Percentiles rank a stretch among this genome's conserved stretches.
These are phyloP conservation scores for Candolleomyces eurysporus DNA, from an alignment of 768 basidiomycete genomes.

Conservation along the genomic window DNA sequence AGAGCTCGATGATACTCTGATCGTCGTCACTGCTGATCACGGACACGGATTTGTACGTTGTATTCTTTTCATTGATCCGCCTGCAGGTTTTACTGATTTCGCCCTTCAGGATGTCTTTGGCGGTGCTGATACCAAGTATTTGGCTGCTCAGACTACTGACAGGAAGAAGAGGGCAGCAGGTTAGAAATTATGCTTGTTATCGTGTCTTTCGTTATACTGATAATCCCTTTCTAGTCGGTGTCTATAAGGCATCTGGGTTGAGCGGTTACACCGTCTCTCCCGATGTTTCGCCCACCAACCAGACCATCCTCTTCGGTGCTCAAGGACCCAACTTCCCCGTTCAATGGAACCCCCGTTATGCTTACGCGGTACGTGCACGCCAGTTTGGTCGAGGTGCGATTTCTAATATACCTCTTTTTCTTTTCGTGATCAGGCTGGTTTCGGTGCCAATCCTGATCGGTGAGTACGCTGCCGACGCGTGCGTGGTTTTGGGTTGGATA, in stretches of 20 bases:
- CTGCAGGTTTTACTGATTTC: neutral
- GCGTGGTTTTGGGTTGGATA: no score
- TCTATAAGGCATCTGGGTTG: conserved; percentile 36
- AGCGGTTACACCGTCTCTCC: conserved; percentile 40
- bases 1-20: conserved; percentile 39
- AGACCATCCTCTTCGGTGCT: conserved; percentile 35
- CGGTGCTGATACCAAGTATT: conserved; percentile 38
- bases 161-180: conserved; percentile 31
- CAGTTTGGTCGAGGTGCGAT: neutral
- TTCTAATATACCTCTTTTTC: no score
- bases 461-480: conserved; percentile 16
- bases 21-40: conserved; percentile 46
- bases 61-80: neutral
- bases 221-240: conserved; percentile 27
- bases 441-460: conserved; percentile 43
- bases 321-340: conserved; percentile 45
- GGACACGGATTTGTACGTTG: conserved; percentile 43
- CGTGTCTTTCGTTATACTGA: neutral
- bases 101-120: conserved; percentile 38
- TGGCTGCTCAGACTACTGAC: conserved; percentile 30
- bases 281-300: conserved; percentile 37
- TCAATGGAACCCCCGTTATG: conserved; percentile 42
- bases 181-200: conserved; percentile 3
- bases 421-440: conserved; percentile 26
- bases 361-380: conserved; percentile 30